Conservation (phyloP, 2,329 filamentous ascomycete genomes). For the Botrytis cinerea region DNA sequence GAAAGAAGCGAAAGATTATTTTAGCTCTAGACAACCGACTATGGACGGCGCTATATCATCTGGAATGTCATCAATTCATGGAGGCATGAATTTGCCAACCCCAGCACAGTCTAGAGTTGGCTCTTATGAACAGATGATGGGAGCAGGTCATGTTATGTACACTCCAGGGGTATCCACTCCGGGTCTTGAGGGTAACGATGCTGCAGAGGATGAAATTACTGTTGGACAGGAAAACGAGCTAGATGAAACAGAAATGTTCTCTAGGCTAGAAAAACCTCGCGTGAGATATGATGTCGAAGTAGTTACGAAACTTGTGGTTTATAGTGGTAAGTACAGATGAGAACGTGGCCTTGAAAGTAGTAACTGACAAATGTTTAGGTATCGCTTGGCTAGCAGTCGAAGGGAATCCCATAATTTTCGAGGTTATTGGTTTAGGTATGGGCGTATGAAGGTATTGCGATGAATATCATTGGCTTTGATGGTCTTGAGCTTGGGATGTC, state of each 20-base stretch:
- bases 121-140: constrained; percentile 74
- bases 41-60: constrained; percentile 36
- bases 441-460: constrained; percentile 25
- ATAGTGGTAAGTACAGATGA: constrained; percentile 66
- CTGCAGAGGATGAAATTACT: constrained; percentile 42
- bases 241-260: constrained; percentile 80
- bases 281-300: constrained; percentile 99
- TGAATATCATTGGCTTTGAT: neutral
- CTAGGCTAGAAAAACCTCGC: constrained; percentile 77
- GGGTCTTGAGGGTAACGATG: constrained; percentile 42
- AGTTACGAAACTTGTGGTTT: constrained; percentile 93
- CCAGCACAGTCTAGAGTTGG: constrained; percentile 51
- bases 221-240: constrained; percentile 51
- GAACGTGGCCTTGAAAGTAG: constrained; percentile 22
- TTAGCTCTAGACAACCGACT: constrained; percentile 23
- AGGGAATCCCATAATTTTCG: constrained; percentile 47
- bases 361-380: constrained; percentile 50
- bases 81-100: constrained; percentile 49
- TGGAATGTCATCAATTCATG: constrained; percentile 46
- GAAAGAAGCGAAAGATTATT: constrained; percentile 27
- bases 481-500: neutral
- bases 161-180: constrained; percentile 41
- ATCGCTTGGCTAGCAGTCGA: constrained; percentile 76
- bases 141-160: constrained; percentile 55
- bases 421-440: constrained; percentile 47